Evolutionary conservation across 768 basidiomycete genomes (phyloP).

Genomic region (Artomyces pyxidatus): DNA sequence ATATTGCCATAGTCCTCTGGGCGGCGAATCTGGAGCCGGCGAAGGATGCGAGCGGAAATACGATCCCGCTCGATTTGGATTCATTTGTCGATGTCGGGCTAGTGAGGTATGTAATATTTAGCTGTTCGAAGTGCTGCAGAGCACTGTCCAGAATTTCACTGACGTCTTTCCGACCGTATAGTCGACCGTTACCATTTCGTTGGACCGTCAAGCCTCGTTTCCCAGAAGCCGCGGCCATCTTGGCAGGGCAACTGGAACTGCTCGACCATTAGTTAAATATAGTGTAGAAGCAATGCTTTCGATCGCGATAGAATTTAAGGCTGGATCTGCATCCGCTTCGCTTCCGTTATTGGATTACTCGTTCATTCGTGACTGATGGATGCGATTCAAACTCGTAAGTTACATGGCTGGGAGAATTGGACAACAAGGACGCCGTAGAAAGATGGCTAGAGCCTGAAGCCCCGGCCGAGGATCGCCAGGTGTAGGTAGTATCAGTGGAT

Average conservation of each 20-base stretch:
- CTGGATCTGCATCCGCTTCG: no score
- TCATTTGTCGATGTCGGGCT: not conserved
- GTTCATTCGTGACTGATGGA: no score
- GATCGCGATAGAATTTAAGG: no score
- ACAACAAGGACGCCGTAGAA: no score
- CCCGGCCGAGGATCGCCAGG: no score
- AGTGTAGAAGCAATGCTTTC: no score
- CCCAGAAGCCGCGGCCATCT: not conserved
- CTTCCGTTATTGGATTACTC: no score
- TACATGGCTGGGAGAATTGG: no score
- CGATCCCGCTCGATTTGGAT: slow-evolving; percentile 3
- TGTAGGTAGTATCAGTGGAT: no score
- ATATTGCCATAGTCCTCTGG: slow-evolving; percentile 22
- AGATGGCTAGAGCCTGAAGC: no score
- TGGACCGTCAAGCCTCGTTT: slow-evolving; percentile 2
- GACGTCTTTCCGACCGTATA: not conserved
- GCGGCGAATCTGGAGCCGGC: slow-evolving; percentile 13
- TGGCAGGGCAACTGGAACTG: not conserved
- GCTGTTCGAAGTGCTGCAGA: not conserved
- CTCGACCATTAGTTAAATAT: no score
- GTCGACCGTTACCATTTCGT: slow-evolving; percentile 4
- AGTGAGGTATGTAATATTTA: not conserved
- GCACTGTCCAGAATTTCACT: not conserved
- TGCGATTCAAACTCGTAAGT: no score
- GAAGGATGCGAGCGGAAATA: not conserved